Evolutionary conservation across 2,329 filamentous ascomycete genomes (phyloP).

Genomic region (Claviceps maximensis): DNA sequence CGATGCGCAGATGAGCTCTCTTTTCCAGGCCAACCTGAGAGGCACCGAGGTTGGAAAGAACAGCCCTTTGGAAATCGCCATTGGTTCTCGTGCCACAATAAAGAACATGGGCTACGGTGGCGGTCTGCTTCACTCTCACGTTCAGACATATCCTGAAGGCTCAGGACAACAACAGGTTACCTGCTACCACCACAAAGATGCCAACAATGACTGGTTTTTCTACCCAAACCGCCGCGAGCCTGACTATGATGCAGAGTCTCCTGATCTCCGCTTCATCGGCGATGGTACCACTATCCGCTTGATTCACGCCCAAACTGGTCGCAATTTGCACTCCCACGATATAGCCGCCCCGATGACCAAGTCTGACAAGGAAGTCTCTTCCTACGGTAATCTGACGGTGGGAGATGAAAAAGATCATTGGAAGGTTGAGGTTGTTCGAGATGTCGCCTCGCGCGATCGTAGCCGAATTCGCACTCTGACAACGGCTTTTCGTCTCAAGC

Average conservation of each 20-base stretch:
- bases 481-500: slow-evolving; percentile 79
- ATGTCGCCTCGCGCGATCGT: slow-evolving; percentile 75
- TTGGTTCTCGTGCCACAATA: slow-evolving; percentile 78
- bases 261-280: slow-evolving; percentile 58
- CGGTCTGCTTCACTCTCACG: slow-evolving; percentile 88
- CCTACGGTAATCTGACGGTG: slow-evolving; percentile 87
- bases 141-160: slow-evolving; percentile 91
- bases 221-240: slow-evolving; percentile 76
- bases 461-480: slow-evolving; percentile 83
- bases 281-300: slow-evolving; percentile 71
- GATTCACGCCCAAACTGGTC: slow-evolving; percentile 88
- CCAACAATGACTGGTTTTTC: slow-evolving; percentile 99
- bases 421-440: slow-evolving; percentile 80
- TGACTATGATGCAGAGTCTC: slow-evolving; percentile 57
- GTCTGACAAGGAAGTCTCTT: slow-evolving; percentile 82
- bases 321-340: slow-evolving; percentile 90
- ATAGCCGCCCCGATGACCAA: slow-evolving; percentile 84
- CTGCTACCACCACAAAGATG: slow-evolving; percentile 98
- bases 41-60: slow-evolving; percentile 91
- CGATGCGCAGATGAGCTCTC: slow-evolving; percentile 98
- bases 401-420: slow-evolving; percentile 98
- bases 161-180: slow-evolving; percentile 93
- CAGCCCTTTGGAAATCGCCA: slow-evolving; percentile 82
- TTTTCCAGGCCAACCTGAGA: slow-evolving; percentile 93
- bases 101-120: slow-evolving; percentile 99